Conservation (phyloP, 2,329 filamentous ascomycete species). For the Bipolaris gigantea region DNA sequence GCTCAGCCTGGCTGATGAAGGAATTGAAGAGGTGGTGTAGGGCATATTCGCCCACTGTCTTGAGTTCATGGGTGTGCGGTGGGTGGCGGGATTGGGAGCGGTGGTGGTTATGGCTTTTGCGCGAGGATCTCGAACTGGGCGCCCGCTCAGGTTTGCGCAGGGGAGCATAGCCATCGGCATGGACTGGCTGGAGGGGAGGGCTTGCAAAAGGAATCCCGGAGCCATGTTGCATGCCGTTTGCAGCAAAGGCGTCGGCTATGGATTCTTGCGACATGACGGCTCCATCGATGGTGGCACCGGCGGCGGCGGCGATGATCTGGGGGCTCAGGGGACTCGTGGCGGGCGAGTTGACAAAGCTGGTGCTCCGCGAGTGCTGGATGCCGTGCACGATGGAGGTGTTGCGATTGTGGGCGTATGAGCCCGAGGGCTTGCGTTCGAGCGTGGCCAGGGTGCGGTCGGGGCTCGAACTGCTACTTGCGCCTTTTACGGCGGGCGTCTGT, state of each 20-base stretch:
- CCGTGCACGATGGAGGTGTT: conserved; percentile 98
- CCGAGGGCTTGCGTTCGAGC: conserved; percentile 55
- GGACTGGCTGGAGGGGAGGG: conserved; percentile 7
- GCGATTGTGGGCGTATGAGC: conserved; percentile 82
- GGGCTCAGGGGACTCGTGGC: conserved; percentile 82
- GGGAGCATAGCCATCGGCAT: conserved; percentile 21
- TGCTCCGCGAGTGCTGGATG: conserved; percentile 87
- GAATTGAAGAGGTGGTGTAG: conserved; percentile 95
- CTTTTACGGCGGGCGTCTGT: conserved; percentile 46
- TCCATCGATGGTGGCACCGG: conserved; percentile 43
- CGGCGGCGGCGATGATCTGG: conserved; percentile 69
- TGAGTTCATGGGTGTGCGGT: conserved; percentile 71
- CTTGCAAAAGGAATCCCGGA: conserved; percentile 18
- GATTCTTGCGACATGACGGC: conserved; percentile 46
- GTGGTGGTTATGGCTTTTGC: conserved; percentile 76
- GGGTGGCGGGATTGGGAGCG: conserved; percentile 69
- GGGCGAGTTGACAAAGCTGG: conserved; percentile 77
- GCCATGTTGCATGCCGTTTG: conserved; percentile 30
- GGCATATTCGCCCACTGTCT: conserved; percentile 97
- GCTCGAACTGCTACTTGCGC: conserved; percentile 41
- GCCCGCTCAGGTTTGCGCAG: conserved; percentile 49
- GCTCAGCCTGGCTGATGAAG: conserved; percentile 96
- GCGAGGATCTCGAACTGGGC: conserved; percentile 62
- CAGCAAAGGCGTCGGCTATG: conserved; percentile 42
- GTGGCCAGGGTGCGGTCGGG: conserved; percentile 40